Evolutionary conservation across 345 rosid species (phyloP).

Genomic region (Citrus mangshanensis): DNA sequence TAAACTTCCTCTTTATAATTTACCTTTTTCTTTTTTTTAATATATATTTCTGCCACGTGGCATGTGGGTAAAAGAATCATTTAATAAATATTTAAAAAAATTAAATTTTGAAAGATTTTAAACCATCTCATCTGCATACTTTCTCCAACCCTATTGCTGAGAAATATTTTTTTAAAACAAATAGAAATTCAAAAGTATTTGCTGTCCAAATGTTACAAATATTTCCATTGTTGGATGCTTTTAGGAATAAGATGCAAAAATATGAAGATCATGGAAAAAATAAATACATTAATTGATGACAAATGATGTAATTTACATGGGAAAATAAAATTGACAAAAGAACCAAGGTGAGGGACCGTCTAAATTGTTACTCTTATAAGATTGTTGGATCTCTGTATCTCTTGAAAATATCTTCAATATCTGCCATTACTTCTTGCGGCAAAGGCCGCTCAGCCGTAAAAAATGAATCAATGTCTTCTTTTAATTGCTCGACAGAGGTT

Average conservation of each 20-base stretch:
- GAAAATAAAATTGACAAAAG: background rate
- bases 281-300: background rate
- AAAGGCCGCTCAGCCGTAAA: conserved; percentile 57
- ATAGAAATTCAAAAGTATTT: background rate
- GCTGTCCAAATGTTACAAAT: background rate
- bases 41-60: background rate
- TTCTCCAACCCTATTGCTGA: background rate
- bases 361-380: conserved; percentile 8
- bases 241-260: background rate
- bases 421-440: conserved; percentile 57
- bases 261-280: background rate
- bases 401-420: conserved; percentile 58
- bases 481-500: conserved; percentile 69
- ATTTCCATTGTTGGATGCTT: background rate
- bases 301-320: background rate
- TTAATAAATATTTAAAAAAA: too few relatives aligned
- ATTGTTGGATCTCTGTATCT: conserved; percentile 64
- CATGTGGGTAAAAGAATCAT: too few relatives aligned
- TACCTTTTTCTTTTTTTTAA: background rate
- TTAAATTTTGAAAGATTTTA: too few relatives aligned
- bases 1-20: background rate
- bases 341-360: background rate
- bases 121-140: background rate
- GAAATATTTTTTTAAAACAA: too few relatives aligned
- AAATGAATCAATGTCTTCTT: conserved; percentile 83